A percentile compares a stretch with the other conserved stretches of the same genome.
Conservation (phyloP, 805 yeast genomes). For the Ogataea allantospora region DNA sequence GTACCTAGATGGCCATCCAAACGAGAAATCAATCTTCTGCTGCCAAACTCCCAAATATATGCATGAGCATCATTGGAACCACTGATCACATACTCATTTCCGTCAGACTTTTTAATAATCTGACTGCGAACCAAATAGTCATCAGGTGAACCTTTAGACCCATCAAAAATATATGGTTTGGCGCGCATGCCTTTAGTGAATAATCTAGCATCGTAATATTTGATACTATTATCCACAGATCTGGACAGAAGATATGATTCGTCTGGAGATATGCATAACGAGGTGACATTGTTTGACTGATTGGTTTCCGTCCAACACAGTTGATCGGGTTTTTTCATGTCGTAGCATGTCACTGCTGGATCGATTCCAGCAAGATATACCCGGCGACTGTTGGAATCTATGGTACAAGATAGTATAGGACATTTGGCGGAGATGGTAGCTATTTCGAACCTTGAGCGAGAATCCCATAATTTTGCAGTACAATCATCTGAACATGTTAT, state of each 20-base stretch:
- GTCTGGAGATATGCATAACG: conserved; percentile 43
- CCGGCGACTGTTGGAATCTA: conserved; percentile 38
- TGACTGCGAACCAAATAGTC: conserved; percentile 49
- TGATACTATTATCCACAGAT: conserved; percentile 55
- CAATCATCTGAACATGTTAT: conserved; percentile 72
- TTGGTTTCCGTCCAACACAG: conserved; percentile 46
- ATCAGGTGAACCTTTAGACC: conserved; percentile 55
- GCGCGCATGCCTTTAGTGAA: conserved; percentile 36
- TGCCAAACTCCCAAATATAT: conserved; percentile 58
- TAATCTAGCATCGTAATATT: conserved; percentile 54
- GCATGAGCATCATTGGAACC: conserved; percentile 64
- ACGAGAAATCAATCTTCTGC: conserved; percentile 47
- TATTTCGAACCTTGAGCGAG: conserved; percentile 47
- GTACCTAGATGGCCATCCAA: conserved; percentile 60
- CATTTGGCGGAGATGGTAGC: conserved; percentile 36
- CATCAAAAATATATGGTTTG: conserved; percentile 51
- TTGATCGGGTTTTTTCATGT: conserved; percentile 42
- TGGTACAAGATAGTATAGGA: conserved; percentile 56
- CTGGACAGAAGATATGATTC: conserved; percentile 47
- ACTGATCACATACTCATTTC: conserved; percentile 40
- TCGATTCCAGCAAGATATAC: conserved; percentile 68
- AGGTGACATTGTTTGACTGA: conserved; percentile 55
- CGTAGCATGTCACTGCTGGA: conserved; percentile 59
- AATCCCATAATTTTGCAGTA: conserved; percentile 59
- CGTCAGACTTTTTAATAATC: conserved; percentile 39